Evolutionary conservation across 345 rosid species (phyloP), one percentile per base, ranked within the genome.

Genomic region (Draba incana): DNA sequence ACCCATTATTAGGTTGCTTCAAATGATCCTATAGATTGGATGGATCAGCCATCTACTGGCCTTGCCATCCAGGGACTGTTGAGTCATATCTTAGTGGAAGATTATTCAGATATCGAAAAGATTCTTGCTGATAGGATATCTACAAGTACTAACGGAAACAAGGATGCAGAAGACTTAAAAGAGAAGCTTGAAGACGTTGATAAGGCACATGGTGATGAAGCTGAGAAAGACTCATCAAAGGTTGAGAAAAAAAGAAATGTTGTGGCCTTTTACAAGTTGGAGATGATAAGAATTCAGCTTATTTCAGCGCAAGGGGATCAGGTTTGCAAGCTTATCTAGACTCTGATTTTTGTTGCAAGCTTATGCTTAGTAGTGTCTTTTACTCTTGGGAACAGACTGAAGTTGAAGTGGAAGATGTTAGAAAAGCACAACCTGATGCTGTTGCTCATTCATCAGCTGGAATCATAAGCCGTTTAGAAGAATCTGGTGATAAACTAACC

Each of bases 11-110:
- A 94, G 99, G 92, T 80, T 70, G 88, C 87, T 56, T 83, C 92
- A 69, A 89, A 84, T 83, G 92, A 77, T 78, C 82, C 96, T 64
- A 64, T 86, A 66, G 88, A 89, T 75, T 88, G 91, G 91, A 88
- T 94, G 95, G 91, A 87, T 74, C 84, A 86, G 69, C 96, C 93
- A 43, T 84, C 96, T 59, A 90, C 88, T 75, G 96, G 96, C 67
- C 74, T 94, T 79, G 84, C 84, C 51, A 81, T 94, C 74, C 96
- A 89, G 71, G 99, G 96, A 73, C 67, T 87, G 71, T 50, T 94
- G 76, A 89, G 90, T 68, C 95, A 88, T 72, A 85, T 84, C 50
- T 75, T 87, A 59, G 81, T 81, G 35, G 89, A 91, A 65, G 97
- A 87, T 65, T 86, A 87, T 67, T 81, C 87, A 56, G 88, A 80